phyloP scores from a whole-genome alignment of 2,329 filamentous ascomycete species.

The Neonectria magnoliae region DNA sequence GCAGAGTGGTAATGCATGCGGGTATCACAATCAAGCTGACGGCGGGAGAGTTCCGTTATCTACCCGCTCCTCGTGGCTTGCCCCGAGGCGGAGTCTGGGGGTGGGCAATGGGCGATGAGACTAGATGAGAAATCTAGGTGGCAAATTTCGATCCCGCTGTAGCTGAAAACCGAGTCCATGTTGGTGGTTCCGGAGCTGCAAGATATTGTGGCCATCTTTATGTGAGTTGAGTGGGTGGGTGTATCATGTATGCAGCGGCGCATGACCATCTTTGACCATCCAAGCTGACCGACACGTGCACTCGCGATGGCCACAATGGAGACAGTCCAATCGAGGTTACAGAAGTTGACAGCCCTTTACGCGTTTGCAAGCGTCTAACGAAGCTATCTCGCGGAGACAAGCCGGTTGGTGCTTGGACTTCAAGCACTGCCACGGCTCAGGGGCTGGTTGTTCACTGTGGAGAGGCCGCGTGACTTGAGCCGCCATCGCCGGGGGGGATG shows the following conservation, averaged over 20 bases:
- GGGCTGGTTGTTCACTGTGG: constrained; percentile 28
- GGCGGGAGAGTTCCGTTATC: constrained; percentile 5
- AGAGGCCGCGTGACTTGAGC: constrained; percentile 41
- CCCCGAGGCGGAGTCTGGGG: constrained; percentile 5
- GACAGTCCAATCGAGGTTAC: not conserved
- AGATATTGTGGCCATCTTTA: not conserved
- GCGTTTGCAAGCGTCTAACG: not conserved
- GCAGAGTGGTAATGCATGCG: constrained; percentile 36
- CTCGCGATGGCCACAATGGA: constrained; percentile 2
- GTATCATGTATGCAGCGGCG: not conserved
- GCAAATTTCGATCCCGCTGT: constrained; percentile 9
- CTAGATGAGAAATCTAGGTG: constrained; percentile 11
- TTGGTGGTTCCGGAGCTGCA: constrained; percentile 17
- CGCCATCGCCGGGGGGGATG: constrained; percentile 40
- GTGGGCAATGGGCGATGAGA: constrained; percentile 1
- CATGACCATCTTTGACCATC: constrained; percentile 11
- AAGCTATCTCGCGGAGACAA: constrained; percentile 6
- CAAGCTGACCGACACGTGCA: constrained; percentile 11
- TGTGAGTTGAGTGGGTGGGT: not conserved
- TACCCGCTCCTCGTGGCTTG: not conserved
- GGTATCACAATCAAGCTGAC: constrained; percentile 21
- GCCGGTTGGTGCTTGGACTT: not conserved
- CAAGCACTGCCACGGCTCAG: constrained; percentile 15
- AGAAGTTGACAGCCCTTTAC: too few species aligned
- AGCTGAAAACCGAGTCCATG: constrained; percentile 9